These are phyloP conservation scores for Diutina scorzettiae DNA, from an alignment of 1,139 yeast genomes.

Conservation along the genomic window DNA sequence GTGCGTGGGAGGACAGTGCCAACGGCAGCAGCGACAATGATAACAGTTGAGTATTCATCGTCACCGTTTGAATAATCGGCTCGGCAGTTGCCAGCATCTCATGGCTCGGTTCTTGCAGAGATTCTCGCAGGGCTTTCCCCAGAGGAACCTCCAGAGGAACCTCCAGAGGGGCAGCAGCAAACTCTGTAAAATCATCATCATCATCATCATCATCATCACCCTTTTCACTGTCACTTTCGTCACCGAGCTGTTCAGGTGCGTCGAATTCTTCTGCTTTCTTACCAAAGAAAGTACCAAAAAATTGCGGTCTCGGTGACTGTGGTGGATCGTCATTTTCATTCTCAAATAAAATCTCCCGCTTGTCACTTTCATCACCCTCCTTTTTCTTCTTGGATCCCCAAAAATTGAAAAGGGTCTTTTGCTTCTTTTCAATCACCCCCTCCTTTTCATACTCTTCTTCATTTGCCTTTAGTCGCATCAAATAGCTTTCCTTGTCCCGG, in stretches of 20 bases:
- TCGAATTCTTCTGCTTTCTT: too few species aligned
- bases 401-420: not conserved
- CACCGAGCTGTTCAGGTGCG: too few species aligned
- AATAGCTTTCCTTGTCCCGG: slow-evolving; percentile 28
- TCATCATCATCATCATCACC: not conserved
- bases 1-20: too few species aligned
- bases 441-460: slow-evolving; percentile 31
- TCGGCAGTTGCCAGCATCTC: too few species aligned
- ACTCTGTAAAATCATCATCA: not conserved
- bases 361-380: not conserved
- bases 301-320: not conserved
- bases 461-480: slow-evolving; percentile 23
- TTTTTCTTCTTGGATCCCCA: slow-evolving; percentile 1
- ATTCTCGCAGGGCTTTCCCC: too few species aligned
- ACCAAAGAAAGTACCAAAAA: not conserved
- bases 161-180: not conserved
- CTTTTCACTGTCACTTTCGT: not conserved
- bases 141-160: too few species aligned
- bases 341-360: not conserved
- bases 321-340: not conserved
- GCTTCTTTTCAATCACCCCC: not conserved
- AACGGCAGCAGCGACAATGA: too few species aligned
- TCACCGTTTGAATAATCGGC: too few species aligned
- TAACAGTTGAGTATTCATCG: too few species aligned
- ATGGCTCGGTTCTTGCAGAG: too few species aligned